These are phyloP conservation scores for Nemania sp. DNA, from an alignment of 2,329 filamentous ascomycete species.

Conservation along the genomic window DNA sequence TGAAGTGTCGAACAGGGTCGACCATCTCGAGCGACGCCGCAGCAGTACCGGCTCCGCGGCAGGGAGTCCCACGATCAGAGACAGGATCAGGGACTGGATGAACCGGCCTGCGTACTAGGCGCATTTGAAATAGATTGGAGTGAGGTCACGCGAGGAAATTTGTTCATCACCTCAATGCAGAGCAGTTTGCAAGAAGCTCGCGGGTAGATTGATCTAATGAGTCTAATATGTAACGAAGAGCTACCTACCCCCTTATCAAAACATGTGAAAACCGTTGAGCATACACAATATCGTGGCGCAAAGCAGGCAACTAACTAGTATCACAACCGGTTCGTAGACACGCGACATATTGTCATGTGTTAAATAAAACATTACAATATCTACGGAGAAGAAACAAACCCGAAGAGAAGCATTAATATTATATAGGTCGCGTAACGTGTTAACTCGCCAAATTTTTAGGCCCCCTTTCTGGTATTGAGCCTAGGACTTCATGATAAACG, in stretches of 20 bases:
- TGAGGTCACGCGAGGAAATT: not conserved
- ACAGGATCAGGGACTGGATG: constrained; percentile 37
- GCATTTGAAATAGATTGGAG: not conserved
- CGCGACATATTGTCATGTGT: too few species aligned
- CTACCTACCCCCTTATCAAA: too few species aligned
- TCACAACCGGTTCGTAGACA: too few species aligned
- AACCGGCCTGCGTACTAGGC: constrained; percentile 39
- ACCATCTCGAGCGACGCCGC: constrained; percentile 37
- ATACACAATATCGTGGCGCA: too few species aligned
- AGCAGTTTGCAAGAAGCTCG: not conserved
- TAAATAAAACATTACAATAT: too few species aligned
- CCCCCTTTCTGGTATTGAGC: constrained; percentile 3
- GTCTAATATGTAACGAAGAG: too few species aligned
- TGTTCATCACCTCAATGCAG: not conserved
- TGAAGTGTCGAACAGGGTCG: constrained; percentile 34
- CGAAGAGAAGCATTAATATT: too few species aligned
- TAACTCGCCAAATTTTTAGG: not conserved
- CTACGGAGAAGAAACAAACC: too few species aligned
- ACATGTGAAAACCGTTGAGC: too few species aligned
- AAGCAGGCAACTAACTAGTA: too few species aligned
- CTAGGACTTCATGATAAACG: constrained; percentile 21
- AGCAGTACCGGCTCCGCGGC: constrained; percentile 31
- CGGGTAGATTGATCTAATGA: too few species aligned
- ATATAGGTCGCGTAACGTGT: not conserved
- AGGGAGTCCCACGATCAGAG: constrained; percentile 31